Evolutionary conservation across 352 stramenopile genomes (phyloP), one percentile per base, ranked within the genome.

Genomic region (Pythium vanterpoolii): DNA sequence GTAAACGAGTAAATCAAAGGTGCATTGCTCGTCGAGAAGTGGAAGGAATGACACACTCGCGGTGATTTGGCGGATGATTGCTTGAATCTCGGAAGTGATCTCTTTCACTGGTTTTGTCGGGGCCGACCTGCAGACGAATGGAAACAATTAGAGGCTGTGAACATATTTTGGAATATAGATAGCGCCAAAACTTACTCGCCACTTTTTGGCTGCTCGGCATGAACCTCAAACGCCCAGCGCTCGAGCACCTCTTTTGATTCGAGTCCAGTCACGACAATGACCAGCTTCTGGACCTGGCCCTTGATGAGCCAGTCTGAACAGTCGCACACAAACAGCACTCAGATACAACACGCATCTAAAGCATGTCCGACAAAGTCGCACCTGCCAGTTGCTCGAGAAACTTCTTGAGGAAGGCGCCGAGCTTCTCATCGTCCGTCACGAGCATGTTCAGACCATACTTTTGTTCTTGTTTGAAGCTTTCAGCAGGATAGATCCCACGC

Each of bases 61-160:
- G 21, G 97, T 99, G 70, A 99, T 99, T 82, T 99, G 97, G 23
- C 97, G 92, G 70, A 99, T 99, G 62, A 99, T 99, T 8, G 97
- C 95, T 74, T 99, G 96, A 56, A 99, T 99, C 69, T 99, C 97
- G 26, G 91, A 81, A 78, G 97, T 97, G 71, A 99, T 98, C 58
- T 98, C 92, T 62, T 97, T 97, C 36, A 85, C 69, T 6, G 85
- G 65, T 62, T 97, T 97, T 16, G 64, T 76, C 28, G 60, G 55
- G 38, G 69, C 31, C 16, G 60, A 42, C 43, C 71, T 83, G 56
- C 34, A 42, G 19, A 4, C 4, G 11, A 36, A 42, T 18, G 26
- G 16, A 5, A 44, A 54, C n/a, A 23, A 51, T 53, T 16, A 18
- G 46, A 57, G 30, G 18, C 1, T 39, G 27, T n/a, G 36, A 61